Conservation (phyloP, 257 asterid species). For the Nicotiana knightiana region DNA sequence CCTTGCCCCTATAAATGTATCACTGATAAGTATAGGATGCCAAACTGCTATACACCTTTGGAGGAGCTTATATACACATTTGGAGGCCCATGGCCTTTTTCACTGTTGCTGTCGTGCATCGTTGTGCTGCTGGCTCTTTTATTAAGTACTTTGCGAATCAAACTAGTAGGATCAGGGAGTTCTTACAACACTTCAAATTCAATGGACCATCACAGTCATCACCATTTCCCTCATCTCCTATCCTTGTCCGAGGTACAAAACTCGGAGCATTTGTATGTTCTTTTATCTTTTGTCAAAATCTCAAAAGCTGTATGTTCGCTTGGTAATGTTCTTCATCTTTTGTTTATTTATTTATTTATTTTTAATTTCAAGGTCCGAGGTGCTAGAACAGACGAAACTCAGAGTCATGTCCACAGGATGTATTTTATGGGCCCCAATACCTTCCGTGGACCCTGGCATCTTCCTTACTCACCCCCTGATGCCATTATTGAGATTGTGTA, state of each 20-base stretch:
- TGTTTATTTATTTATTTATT: background rate
- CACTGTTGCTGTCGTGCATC: constrained; percentile 52
- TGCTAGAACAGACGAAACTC: constrained; percentile 78
- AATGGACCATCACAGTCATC: constrained; percentile 57
- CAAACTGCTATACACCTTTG: constrained; percentile 87
- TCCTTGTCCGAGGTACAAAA: constrained; percentile 82
- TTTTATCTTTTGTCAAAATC: constrained; percentile 13
- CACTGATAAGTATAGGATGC: constrained; percentile 76
- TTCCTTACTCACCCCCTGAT: constrained; percentile 84
- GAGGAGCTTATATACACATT: constrained; percentile 88
- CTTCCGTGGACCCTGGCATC: constrained; percentile 98
- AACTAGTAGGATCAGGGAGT: constrained; percentile 67
- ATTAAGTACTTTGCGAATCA: constrained; percentile 63
- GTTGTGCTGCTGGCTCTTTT: constrained; percentile 65
- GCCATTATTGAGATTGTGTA: constrained; percentile 92
- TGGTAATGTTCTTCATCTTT: background rate
- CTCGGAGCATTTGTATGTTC: background rate
- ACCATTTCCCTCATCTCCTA: constrained; percentile 83
- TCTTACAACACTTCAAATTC: constrained; percentile 50
- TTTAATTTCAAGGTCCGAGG: constrained; percentile 66
- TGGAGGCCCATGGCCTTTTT: constrained; percentile 93
- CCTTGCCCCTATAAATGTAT: constrained; percentile 73
- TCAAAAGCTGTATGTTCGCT: background rate
- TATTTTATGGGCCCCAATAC: constrained; percentile 96
- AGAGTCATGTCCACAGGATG: constrained; percentile 89